phyloP scores from a whole-genome alignment of 1,139 yeast species.

The Sugiyamaella grinbergsii region DNA sequence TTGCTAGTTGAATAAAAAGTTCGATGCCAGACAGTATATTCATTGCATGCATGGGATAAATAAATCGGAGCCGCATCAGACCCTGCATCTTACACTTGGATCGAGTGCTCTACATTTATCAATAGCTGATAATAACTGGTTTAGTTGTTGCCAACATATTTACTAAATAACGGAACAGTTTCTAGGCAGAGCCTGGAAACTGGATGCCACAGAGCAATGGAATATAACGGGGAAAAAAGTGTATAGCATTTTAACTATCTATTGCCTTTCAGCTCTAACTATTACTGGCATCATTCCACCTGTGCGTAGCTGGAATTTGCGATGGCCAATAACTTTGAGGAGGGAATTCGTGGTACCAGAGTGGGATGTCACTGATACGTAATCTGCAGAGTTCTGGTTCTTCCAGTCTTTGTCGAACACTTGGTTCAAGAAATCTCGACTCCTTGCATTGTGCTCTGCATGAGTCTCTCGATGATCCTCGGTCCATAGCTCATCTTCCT shows the following conservation, averaged over 20 bases:
- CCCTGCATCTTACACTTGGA: not conserved
- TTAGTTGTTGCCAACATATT: too few relatives aligned
- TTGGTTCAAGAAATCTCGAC: conserved; percentile 52
- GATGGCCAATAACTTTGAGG: conserved; percentile 55
- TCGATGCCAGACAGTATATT: too few relatives aligned
- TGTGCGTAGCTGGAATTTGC: conserved; percentile 58
- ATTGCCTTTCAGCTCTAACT: conserved; percentile 37
- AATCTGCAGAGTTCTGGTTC: conserved; percentile 20
- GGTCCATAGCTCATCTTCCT: conserved; percentile 50
- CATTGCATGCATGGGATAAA: too few relatives aligned
- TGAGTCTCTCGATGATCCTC: conserved; percentile 50
- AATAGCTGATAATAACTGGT: too few relatives aligned
- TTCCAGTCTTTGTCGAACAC: conserved; percentile 44
- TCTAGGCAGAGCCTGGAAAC: too few relatives aligned
- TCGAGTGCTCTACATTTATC: not conserved
- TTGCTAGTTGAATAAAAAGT: not conserved
- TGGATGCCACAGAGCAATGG: too few relatives aligned
- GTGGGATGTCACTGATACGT: conserved; percentile 58
- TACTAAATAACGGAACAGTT: too few relatives aligned
- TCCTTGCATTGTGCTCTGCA: conserved; percentile 54
- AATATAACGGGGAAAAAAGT: not conserved
- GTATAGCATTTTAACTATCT: not conserved
- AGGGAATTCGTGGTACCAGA: conserved; percentile 62
- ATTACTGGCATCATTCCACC: conserved; percentile 71
- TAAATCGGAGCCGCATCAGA: conserved; percentile 1